Conservation (phyloP, 768 basidiomycete species). For the Lyophyllum decastes region DNA sequence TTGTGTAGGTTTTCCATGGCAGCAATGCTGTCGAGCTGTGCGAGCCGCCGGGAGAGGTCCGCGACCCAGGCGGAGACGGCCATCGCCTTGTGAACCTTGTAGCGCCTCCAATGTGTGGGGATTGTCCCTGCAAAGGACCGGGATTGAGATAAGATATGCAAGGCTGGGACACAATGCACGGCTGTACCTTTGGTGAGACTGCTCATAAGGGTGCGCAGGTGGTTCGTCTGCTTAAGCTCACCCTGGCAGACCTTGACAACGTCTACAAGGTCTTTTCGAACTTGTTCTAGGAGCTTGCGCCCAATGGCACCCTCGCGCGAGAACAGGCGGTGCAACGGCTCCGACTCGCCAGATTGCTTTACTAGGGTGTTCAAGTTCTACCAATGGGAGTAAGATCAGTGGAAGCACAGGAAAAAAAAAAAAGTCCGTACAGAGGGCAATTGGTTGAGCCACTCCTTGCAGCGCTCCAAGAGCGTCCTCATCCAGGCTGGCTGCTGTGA, state of each 20-base stretch:
- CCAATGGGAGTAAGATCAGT: background rate
- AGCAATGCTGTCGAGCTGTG: conserved; percentile 79
- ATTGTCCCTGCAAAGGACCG: conserved; percentile 64
- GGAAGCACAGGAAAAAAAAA: conserved; percentile 11
- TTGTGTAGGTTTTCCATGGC: conserved; percentile 61
- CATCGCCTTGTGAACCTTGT: conserved; percentile 84
- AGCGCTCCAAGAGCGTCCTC: conserved; percentile 79
- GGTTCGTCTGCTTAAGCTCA: conserved; percentile 92
- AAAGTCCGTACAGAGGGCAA: conserved; percentile 66
- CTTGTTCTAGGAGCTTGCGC: conserved; percentile 71
- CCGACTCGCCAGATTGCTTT: conserved; percentile 70
- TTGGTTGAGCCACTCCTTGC: conserved; percentile 78
- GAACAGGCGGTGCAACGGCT: conserved; percentile 89
- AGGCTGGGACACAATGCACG: background rate
- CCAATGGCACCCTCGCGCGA: conserved; percentile 85
- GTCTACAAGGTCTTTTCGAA: conserved; percentile 79
- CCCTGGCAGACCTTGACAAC: conserved; percentile 86
- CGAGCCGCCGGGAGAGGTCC: conserved; percentile 76
- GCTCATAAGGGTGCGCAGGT: conserved; percentile 89
- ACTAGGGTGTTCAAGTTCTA: conserved; percentile 67
- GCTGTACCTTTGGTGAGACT: conserved; percentile 80
- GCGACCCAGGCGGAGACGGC: conserved; percentile 85
- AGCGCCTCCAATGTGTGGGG: conserved; percentile 84
- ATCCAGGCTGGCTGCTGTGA: conserved; percentile 93
- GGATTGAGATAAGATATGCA: background rate